A percentile compares a stretch with the other conserved stretches of the same genome.
Conservation (phyloP, 2,329 filamentous ascomycete genomes). For the Colletotrichum cordylinicola region DNA sequence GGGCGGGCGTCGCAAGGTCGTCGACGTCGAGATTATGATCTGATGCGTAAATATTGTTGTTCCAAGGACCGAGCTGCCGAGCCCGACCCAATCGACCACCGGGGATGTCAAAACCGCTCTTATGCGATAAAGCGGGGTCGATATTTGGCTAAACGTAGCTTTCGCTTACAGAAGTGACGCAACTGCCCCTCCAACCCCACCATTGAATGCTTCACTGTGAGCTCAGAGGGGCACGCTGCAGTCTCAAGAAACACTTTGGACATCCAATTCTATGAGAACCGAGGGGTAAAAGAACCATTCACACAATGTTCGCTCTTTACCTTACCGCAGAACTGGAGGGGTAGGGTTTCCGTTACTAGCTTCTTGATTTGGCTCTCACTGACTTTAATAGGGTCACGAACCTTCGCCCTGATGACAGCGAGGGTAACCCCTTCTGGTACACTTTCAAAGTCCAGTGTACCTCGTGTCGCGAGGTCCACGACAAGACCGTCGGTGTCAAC, state of each 20-base stretch:
- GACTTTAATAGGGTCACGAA: slow-evolving; percentile 76
- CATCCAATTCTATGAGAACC: background rate
- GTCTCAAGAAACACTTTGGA: background rate
- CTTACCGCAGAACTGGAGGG: slow-evolving; percentile 74
- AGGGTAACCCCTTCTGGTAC: slow-evolving; percentile 89
- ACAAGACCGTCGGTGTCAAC: slow-evolving; percentile 85
- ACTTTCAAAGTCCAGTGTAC: slow-evolving; percentile 98
- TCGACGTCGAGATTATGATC: slow-evolving; percentile 1
- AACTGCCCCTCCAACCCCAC: slow-evolving; percentile 23
- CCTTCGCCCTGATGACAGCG: slow-evolving; percentile 82
- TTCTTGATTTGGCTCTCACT: background rate
- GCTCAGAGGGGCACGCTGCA: background rate
- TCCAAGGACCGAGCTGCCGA: background rate
- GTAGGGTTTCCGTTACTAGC: slow-evolving; percentile 46
- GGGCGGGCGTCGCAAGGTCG: background rate
- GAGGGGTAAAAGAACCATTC: background rate
- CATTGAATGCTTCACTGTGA: background rate
- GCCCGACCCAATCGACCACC: background rate
- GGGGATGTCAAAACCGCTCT: background rate
- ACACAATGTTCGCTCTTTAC: slow-evolving; percentile 68
- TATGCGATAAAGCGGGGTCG: background rate
- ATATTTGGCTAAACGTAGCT: background rate
- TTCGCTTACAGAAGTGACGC: slow-evolving; percentile 3
- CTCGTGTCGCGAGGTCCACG: slow-evolving; percentile 91
- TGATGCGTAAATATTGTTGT: slow-evolving; percentile 1